Percentiles rank a stretch among this genome's conserved stretches.
These are phyloP conservation scores for Pezicula neosporulosa DNA, from an alignment of 2,329 filamentous ascomycete genomes.

Conservation along the genomic window DNA sequence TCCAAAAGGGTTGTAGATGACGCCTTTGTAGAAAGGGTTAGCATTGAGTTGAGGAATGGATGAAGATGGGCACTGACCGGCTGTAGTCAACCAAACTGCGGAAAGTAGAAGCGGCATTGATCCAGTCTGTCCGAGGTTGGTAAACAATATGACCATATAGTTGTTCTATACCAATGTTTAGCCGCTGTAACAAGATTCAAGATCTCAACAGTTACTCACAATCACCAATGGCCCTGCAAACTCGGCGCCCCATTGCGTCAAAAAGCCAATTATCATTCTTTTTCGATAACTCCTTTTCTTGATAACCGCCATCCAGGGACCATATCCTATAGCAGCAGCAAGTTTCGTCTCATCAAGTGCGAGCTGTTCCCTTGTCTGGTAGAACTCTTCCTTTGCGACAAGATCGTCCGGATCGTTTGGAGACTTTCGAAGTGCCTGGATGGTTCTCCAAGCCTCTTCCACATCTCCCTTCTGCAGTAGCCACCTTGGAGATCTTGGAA, in stretches of 20 bases:
- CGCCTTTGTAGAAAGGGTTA: conserved; percentile 6
- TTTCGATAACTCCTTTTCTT: conserved; percentile 45
- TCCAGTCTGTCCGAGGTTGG: conserved; percentile 34
- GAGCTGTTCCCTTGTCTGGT: conserved; percentile 43
- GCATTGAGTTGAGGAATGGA: background rate
- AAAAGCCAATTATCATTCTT: conserved; percentile 47
- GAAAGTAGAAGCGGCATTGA: conserved; percentile 37
- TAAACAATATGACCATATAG: conserved; percentile 35
- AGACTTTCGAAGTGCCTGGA: background rate
- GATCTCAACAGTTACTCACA: conserved; percentile 26
- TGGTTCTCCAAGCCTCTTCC: background rate
- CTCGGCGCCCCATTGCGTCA: conserved; percentile 50
- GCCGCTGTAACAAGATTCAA: background rate
- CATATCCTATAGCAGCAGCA: conserved; percentile 31
- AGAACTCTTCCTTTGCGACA: conserved; percentile 41
- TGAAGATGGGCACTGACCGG: conserved; percentile 25
- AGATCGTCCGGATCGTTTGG: conserved; percentile 30
- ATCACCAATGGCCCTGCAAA: conserved; percentile 50
- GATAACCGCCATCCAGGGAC: conserved; percentile 40
- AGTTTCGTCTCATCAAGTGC: conserved; percentile 38
- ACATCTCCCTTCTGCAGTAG: conserved; percentile 39
- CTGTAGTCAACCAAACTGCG: conserved; percentile 39
- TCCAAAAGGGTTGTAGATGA: conserved; percentile 45
- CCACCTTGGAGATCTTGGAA: conserved; percentile 68
- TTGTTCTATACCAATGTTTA: conserved; percentile 33